phyloP scores from a whole-genome alignment of 768 basidiomycete species.

The Mycena polygramma region DNA sequence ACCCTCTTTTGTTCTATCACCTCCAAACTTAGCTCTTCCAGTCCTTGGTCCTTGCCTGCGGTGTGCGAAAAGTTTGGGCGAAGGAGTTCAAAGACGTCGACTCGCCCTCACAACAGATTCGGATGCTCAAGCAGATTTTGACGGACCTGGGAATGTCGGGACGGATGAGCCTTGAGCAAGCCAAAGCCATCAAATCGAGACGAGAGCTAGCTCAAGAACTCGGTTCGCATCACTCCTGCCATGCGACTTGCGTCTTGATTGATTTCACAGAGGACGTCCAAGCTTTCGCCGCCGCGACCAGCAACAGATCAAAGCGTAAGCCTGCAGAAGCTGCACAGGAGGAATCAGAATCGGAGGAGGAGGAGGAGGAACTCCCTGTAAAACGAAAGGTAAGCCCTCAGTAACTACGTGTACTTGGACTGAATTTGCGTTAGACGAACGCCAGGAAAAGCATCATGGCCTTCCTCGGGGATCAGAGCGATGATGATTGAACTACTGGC shows the following conservation, averaged over 20 bases:
- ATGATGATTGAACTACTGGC: constrained; percentile 48
- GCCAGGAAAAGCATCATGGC: constrained; percentile 75
- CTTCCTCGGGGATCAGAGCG: constrained; percentile 80
- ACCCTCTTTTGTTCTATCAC: not conserved
- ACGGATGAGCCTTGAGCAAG: constrained; percentile 83
- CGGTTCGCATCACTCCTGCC: constrained; percentile 58
- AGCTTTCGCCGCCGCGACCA: constrained; percentile 68
- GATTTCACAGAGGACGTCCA: constrained; percentile 76
- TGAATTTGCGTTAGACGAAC: constrained; percentile 47
- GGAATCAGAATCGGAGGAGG: constrained; percentile 44
- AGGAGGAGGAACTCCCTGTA: constrained; percentile 50
- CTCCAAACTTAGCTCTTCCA: constrained; percentile 42
- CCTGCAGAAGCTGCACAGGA: constrained; percentile 42
- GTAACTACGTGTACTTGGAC: not conserved
- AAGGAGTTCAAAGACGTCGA: constrained; percentile 76
- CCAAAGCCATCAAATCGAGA: constrained; percentile 77
- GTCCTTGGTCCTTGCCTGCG: constrained; percentile 81
- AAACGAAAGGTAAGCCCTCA: constrained; percentile 58
- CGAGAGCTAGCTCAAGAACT: constrained; percentile 85
- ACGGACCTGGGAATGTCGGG: constrained; percentile 85
- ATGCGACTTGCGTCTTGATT: constrained; percentile 2
- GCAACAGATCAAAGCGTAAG: constrained; percentile 45
- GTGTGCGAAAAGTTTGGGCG: constrained; percentile 82
- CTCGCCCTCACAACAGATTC: constrained; percentile 72
- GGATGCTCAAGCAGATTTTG: constrained; percentile 73